Percentiles rank a stretch among this genome's conserved stretches.
phyloP scores from a whole-genome alignment of 176 grass and related monocot species.

The Oryza glaberrima region DNA sequence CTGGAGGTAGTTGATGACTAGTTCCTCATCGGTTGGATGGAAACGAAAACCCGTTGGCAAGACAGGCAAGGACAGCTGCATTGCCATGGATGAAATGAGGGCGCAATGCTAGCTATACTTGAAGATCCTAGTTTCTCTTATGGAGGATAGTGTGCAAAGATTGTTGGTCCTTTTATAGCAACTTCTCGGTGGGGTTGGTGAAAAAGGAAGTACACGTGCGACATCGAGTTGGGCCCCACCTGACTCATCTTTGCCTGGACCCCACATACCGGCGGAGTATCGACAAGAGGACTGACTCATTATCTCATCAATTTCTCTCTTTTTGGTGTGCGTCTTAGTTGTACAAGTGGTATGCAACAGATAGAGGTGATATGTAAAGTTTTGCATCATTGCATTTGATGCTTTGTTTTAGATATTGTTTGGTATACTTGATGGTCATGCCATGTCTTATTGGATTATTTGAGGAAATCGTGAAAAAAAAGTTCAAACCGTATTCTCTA shows the following conservation, averaged over 20 bases:
- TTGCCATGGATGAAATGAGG: background rate
- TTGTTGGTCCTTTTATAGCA: background rate
- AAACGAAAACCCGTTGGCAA: conserved; percentile 89
- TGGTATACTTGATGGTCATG: no score
- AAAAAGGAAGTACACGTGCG: background rate
- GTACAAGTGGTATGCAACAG: background rate
- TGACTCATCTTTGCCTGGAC: background rate
- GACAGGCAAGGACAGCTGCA: background rate
- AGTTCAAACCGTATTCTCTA: no score
- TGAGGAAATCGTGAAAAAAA: background rate
- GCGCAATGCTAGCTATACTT: background rate
- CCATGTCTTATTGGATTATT: background rate
- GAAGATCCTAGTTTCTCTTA: background rate
- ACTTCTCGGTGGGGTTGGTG: background rate
- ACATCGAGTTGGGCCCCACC: background rate
- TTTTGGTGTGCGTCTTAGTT: background rate
- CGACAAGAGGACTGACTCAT: background rate
- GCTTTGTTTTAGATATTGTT: background rate
- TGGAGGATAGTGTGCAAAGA: background rate
- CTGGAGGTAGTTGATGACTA: conserved; percentile 82
- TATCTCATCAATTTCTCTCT: background rate
- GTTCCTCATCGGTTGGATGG: conserved; percentile 94
- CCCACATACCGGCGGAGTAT: background rate
- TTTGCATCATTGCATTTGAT: background rate
- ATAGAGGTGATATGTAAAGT: background rate